Conservation (phyloP, 257 asterid species). For the Marsdenia floribunda region DNA sequence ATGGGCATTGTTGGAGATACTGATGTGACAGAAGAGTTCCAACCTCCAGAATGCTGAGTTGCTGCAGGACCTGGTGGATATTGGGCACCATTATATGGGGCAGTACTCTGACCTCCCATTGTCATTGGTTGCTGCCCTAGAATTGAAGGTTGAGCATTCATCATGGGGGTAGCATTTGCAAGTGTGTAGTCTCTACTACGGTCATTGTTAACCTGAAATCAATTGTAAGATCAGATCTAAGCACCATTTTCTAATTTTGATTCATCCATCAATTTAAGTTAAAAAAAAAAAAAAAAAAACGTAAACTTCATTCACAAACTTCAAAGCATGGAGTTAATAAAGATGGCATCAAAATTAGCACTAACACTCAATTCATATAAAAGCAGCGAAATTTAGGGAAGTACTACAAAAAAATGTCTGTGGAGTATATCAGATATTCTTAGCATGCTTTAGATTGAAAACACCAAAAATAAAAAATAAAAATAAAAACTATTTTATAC, state of each 20-base stretch:
- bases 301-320: neutral
- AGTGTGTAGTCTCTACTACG: slow-evolving; percentile 88
- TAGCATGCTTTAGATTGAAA: too few relatives aligned
- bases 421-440: neutral
- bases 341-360: too few relatives aligned
- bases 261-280: neutral
- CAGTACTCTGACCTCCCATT: slow-evolving; percentile 50
- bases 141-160: slow-evolving; percentile 64
- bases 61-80: slow-evolving; percentile 44
- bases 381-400: neutral
- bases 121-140: slow-evolving; percentile 70
- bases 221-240: neutral
- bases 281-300: neutral
- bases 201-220: slow-evolving; percentile 78
- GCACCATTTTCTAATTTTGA: neutral
- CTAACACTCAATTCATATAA: neutral
- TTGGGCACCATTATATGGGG: slow-evolving; percentile 45
- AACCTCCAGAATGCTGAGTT: slow-evolving; percentile 57
- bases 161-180: slow-evolving; percentile 43
- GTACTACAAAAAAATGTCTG: neutral
- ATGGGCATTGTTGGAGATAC: slow-evolving; percentile 47
- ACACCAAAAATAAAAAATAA: too few relatives aligned
- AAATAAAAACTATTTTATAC: too few relatives aligned
- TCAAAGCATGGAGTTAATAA: neutral
- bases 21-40: slow-evolving; percentile 45